Evolutionary conservation across 768 basidiomycete species (phyloP).

Genomic region (Calocybe gangraenosa): DNA sequence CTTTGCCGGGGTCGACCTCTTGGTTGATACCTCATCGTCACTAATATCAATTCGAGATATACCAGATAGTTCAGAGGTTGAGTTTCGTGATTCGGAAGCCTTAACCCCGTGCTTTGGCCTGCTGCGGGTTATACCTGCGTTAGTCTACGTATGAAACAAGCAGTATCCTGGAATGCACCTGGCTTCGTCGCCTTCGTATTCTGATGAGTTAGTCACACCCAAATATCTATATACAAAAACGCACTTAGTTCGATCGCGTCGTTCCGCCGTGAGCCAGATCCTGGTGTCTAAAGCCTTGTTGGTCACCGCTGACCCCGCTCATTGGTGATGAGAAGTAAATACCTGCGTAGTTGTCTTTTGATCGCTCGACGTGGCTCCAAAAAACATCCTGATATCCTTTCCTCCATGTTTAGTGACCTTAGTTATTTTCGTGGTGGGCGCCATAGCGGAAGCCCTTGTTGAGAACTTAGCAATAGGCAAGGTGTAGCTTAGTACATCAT

Average conservation of each 20-base stretch:
- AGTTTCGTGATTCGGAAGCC: too few species aligned
- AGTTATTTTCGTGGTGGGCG: slow-evolving; percentile 19
- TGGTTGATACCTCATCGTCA: not conserved
- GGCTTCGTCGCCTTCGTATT: too few species aligned
- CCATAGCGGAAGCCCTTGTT: slow-evolving; percentile 10
- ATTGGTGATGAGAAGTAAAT: not conserved
- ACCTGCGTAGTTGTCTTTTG: slow-evolving; percentile 5
- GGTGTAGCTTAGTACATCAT: not conserved
- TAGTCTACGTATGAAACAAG: too few species aligned
- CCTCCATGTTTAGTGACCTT: slow-evolving; percentile 25
- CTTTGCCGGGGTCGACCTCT: not conserved
- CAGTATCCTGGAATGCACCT: too few species aligned
- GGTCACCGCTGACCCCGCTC: not conserved
- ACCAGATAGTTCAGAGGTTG: too few species aligned
- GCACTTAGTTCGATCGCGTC: not conserved
- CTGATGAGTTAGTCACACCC: too few species aligned
- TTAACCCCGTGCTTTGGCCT: too few species aligned
- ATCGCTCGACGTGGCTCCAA: slow-evolving; percentile 19
- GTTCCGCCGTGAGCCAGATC: not conserved
- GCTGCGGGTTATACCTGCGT: too few species aligned
- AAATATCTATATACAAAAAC: not conserved
- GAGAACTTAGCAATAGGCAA: not conserved
- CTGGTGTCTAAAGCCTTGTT: not conserved
- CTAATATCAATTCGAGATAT: too few species aligned
- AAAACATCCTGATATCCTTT: slow-evolving; percentile 37